Evolutionary conservation across 83 land plant genomes (phyloP).

Genomic region (Isoetes engelmannii): DNA sequence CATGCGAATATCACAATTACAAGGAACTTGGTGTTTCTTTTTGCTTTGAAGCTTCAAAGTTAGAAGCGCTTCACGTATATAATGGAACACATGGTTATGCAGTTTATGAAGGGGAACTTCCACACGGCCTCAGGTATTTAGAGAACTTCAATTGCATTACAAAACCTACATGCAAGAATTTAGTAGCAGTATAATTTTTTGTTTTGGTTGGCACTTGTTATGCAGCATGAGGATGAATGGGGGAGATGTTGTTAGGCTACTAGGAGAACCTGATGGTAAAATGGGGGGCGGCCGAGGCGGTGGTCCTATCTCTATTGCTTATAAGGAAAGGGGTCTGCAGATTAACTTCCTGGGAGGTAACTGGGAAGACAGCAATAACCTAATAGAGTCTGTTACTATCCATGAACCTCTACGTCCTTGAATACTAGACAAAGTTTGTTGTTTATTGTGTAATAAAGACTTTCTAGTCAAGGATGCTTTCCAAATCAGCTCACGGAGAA

Average conservation of each 20-base stretch:
- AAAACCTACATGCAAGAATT: too few relatives aligned
- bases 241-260: conserved; percentile 17
- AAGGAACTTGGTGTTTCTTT: conserved; percentile 21
- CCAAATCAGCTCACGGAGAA: too few relatives aligned
- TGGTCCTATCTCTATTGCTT: conserved; percentile 27
- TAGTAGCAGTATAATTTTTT: too few relatives aligned
- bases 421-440: not conserved
- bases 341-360: conserved; percentile 20
- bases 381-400: conserved; percentile 19
- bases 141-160: too few relatives aligned
- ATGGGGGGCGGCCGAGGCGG: conserved; percentile 24
- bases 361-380: conserved; percentile 23
- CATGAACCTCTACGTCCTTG: conserved; percentile 15
- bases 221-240: conserved; percentile 15
- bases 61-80: conserved; percentile 20
- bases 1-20: conserved; percentile 31
- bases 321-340: conserved; percentile 24
- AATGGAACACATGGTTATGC: conserved; percentile 24
- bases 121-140: conserved; percentile 1
- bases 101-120: conserved; percentile 14
- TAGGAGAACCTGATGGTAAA: conserved; percentile 28
- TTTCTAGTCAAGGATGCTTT: too few relatives aligned
- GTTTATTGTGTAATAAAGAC: too few relatives aligned
- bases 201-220: conserved; percentile 2
- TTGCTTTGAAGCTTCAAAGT: conserved; percentile 21